Base-by-base conservation (phyloP, 371 early-diverging fungal genomes). In the Haplosporangium sp. region DNA sequence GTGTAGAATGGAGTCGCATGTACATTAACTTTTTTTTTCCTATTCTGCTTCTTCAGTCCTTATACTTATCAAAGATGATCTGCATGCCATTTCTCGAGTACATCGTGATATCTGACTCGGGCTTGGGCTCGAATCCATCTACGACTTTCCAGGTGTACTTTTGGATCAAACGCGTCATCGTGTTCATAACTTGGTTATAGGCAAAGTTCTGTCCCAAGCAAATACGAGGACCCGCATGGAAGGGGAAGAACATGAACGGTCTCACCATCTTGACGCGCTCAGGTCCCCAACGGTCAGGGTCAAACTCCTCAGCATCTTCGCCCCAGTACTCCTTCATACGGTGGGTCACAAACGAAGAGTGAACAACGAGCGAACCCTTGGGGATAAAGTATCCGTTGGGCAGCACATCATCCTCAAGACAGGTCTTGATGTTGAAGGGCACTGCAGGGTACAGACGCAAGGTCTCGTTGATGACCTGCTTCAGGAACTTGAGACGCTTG, bases 241-340 rank as follows among this genome's bases (percentile, higher is more conserved):
- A 79, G 48, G 80, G 73, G 73, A 73, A 73, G 66, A 73, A 79
- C 73, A 73, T 79, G 68, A 73, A 79, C 1, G 80, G 80, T 10
- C 80, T 53, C 5, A 73, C 66, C 10, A 52, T 7, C 73, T 79
- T 79, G 73, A 79, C 73, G 10, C 73, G 66, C 53, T 73, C 80
- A 8, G 73, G 69, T 0, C 73, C 73, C 91, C 92, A 92, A 29
- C 92, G 83, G 13, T 83, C 84, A 13, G 92, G 92, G 10, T 84
- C 81, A 67, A 90, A 92, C 41, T 83, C 83, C 56, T 88, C 81
- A 3, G 84, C 88, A 69, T 92, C 89, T 14, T 84, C 84, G 4
- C 92, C 92, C 92, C 91, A 92, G 61, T 83, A 80, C 12, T 81
- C 74, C 59, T 66, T 81, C 55, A 80, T 80, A 56, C 83, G 84